These are phyloP conservation scores for Tylopilus vinaceipallidus DNA, from an alignment of 768 basidiomycete genomes.

Conservation along the genomic window DNA sequence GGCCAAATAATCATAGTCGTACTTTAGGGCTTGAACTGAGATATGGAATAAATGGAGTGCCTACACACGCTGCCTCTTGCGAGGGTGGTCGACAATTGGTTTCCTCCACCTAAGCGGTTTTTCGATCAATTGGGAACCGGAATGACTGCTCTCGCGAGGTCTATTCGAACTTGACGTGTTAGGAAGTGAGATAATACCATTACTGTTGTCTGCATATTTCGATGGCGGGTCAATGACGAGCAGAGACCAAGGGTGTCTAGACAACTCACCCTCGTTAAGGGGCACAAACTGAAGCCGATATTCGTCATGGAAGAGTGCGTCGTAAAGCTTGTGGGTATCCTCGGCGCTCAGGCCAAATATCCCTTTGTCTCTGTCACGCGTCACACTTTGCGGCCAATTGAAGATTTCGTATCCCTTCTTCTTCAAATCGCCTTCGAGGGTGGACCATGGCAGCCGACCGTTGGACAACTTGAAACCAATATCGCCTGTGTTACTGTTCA, in stretches of 20 bases:
- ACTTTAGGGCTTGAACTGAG: too few relatives aligned
- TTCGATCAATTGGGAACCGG: too few relatives aligned
- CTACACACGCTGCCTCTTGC: too few relatives aligned
- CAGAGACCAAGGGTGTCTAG: too few relatives aligned
- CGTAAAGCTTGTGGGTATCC: constrained; percentile 3
- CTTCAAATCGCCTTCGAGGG: constrained; percentile 4
- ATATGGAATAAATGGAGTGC: too few relatives aligned
- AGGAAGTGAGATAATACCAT: neutral
- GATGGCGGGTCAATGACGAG: too few relatives aligned
- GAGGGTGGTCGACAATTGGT: too few relatives aligned
- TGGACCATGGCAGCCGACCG: constrained; percentile 11
- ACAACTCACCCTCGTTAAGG: neutral
- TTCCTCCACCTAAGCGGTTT: too few relatives aligned
- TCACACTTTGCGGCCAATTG: constrained; percentile 8
- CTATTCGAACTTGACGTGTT: neutral
- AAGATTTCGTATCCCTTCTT: constrained; percentile 3
- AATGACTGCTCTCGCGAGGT: too few relatives aligned
- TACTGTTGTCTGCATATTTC: neutral
- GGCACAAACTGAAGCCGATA: constrained; percentile 1
- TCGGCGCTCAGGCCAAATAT: constrained; percentile 1
- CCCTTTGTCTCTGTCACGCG: constrained; percentile 7
- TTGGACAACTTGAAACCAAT: constrained; percentile 6
- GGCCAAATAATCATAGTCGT: too few relatives aligned
- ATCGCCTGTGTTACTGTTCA: neutral
- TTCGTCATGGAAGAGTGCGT: constrained; percentile 4